A percentile compares a stretch with the other conserved stretches of the same genome.
Conservation (phyloP, 2,329 filamentous ascomycete genomes). For the Botryotinia narcissicola region DNA sequence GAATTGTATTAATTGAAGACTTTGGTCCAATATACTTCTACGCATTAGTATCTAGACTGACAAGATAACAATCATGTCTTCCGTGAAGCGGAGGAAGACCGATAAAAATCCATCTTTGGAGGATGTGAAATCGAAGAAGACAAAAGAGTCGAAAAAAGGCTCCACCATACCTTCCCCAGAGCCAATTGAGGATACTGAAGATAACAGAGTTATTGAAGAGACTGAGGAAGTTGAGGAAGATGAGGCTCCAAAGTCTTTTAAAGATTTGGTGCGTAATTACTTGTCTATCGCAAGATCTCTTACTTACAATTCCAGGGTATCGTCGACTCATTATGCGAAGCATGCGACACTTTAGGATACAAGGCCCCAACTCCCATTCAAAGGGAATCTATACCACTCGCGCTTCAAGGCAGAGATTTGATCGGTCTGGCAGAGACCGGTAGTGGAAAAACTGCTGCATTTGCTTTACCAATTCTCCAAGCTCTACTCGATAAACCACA, state of each 20-base stretch:
- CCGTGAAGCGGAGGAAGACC: constrained; percentile 38
- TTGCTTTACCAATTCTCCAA: constrained; percentile 89
- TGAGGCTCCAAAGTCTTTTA: constrained; percentile 45
- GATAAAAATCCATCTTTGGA: constrained; percentile 27
- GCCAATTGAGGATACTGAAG: constrained; percentile 1
- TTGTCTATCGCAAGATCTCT: background rate
- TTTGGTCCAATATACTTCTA: background rate
- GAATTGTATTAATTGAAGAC: background rate
- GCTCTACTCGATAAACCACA: constrained; percentile 85
- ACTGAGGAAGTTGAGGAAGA: constrained; percentile 32
- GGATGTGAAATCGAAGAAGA: constrained; percentile 25
- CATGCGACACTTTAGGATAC: constrained; percentile 79
- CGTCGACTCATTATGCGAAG: constrained; percentile 83
- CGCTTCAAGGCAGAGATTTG: constrained; percentile 77
- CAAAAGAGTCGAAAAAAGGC: constrained; percentile 22
- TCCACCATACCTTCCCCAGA: constrained; percentile 18
- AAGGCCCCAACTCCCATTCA: constrained; percentile 88
- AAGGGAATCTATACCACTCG: constrained; percentile 75
- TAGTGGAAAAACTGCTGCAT: constrained; percentile 93
- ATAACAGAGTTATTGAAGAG: constrained; percentile 20
- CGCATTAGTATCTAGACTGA: background rate
- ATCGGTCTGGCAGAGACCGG: constrained; percentile 96
- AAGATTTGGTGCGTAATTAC: constrained; percentile 43
- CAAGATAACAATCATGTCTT: constrained; percentile 32
- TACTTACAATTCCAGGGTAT: constrained; percentile 56